Base-by-base conservation (phyloP, 1,284 basidiomycete species). In the Malassezia psittaci region DNA sequence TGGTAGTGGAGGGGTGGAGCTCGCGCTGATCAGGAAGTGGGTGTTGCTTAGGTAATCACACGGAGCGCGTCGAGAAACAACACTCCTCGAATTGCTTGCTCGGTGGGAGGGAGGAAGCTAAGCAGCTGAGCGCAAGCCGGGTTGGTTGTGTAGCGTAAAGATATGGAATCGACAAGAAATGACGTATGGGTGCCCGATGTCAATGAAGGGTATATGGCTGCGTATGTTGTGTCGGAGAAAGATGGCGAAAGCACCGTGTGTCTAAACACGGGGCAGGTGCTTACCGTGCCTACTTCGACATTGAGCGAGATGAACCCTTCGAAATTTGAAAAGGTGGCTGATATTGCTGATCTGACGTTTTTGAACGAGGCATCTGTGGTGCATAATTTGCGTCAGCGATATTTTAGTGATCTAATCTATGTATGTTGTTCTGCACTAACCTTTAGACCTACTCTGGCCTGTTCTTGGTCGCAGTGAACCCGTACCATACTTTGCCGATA, bases 291-390 rank as follows among this genome's bases (percentile, higher is more conserved):
- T 11, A 70, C 67, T 16, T 56, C 60, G 33, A 64, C 68, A 36
- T 62, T 74, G 48, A 68, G 66, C 58, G 68, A 72, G 57, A 74
- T 77, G 71, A 98, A 98, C 71, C 94, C 93, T 12, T 93, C 93
- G 42, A 94, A 96, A 77, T 98, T 98, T 75, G 91, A 98, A 77
- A 83, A 89, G 45, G 91, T 90, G 2, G 90, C 93, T 65, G 94
- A 99, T 77, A 98, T 98, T 67, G 94, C 94, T 43, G 91, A 98
- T 77, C 80, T 99, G 61, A 98, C 94, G 1, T 96, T 91, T 77
- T 79, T 98, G 59, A 98, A 98, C 75, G 94, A 99, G 80, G 91
- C 94, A 10, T 91, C 89, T 66, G 94, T 99, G 32, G 91, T 98
- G 21, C 90, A 98, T 75, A 96, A 98, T 77, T 82, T 98, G 34